Base-by-base conservation (phyloP, 306 rosid genomes). In the Purshia tridentata region DNA sequence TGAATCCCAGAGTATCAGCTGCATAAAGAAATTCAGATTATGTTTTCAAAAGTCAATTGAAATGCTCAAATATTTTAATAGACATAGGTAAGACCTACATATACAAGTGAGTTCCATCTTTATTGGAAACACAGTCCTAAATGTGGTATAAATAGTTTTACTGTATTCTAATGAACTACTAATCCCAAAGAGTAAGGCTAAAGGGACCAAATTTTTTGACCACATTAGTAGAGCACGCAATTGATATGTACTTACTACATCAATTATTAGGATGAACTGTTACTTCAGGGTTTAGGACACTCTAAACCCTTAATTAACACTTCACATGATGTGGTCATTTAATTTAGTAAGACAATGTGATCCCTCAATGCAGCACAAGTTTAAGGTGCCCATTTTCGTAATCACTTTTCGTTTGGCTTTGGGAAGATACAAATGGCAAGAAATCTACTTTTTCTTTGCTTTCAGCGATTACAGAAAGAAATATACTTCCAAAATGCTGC, bases 1-100 rank as follows among this genome's bases (percentile, higher is more conserved):
- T 92, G 50, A 95, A 95, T 22, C 99, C 99, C 63, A 95, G 68
- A 70, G 85, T 86, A 35, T 91, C 90, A 78, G 97, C 97, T 91
- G 88, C 77, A 75, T 55, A 70, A 58, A 57, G 0, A 46, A 57
- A 16, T 3, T 42, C 35, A 41, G 29, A 13, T 79, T 65, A 73
- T 1, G 69, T 56, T 68, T 22, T 55, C 3, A 35, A 19, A 50
- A 12, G 11, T 10, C 53, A 48, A 4, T 9, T 15, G 7, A 16
- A 20, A 35, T 22, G 41, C 46, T 67, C 41, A 0, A 6, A 50
- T 15, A 16, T 15, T 50, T n/a, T 18, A 68, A 20, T 50, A 29
- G 35, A 29, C 35, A 29, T 2, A 29, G 35, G 35, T 29, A 3
- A 29, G 2, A 29, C 35, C 35, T 29, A 29, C 35, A 29, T 1